Conservation (phyloP, 2,329 filamentous ascomycete species). For the Thyridium curvatum region DNA sequence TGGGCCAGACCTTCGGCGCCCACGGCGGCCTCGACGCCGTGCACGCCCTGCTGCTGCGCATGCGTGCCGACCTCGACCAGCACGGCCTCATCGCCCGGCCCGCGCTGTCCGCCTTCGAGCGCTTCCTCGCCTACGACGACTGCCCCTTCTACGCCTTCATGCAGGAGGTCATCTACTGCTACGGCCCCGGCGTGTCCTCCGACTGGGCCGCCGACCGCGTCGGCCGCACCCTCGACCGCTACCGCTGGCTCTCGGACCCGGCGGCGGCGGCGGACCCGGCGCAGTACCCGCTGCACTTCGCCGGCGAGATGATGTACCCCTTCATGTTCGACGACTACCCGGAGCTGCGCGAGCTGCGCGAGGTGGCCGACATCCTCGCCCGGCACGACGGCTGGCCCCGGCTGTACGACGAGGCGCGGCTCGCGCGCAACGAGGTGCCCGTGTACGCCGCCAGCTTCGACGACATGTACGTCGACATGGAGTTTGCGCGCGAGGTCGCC, state of each 20-base stretch:
- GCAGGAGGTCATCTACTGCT: conserved; percentile 84
- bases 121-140: conserved; percentile 62
- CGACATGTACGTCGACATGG: conserved; percentile 88
- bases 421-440: conserved; percentile 73
- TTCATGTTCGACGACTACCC: conserved; percentile 77
- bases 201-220: conserved; percentile 71
- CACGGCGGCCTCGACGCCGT: conserved; percentile 71
- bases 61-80: conserved; percentile 65
- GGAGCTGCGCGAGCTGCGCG: conserved; percentile 63
- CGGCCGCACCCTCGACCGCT: conserved; percentile 39
- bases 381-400: conserved; percentile 61
- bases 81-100: conserved; percentile 71
- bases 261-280: conserved; percentile 19
- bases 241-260: conserved; percentile 41
- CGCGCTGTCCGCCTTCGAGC: conserved; percentile 63
- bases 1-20: conserved; percentile 73
- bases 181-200: conserved; percentile 54
- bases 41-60: conserved; percentile 67
- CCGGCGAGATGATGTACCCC: conserved; percentile 87
- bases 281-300: conserved; percentile 64
- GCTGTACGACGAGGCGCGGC: conserved; percentile 69
- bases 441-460: conserved; percentile 83
- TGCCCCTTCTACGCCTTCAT: conserved; percentile 79
- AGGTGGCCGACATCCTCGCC: conserved; percentile 67
- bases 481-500: conserved; percentile 67